Evolutionary conservation across 148 eudicot species (phyloP), one percentile per base, ranked within the genome.

Genomic region (Fagopyrum tataricum): DNA sequence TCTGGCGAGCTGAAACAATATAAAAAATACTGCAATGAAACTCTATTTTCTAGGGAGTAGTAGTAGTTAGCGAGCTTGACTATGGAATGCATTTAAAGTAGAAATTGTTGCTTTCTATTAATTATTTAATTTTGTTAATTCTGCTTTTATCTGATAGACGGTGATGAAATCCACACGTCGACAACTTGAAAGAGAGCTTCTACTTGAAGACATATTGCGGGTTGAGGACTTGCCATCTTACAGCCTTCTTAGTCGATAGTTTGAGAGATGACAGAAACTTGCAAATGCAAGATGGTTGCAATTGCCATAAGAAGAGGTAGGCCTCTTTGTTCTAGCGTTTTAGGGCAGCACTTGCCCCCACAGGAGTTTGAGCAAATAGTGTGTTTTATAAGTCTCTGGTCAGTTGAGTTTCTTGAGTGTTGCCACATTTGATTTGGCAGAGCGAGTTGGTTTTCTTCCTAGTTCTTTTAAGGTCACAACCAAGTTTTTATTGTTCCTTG

Each of bases 111-210:
- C 37, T 31, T 31, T 31, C 37, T 31, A 31, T 31, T 31, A 31
- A 31, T 1, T 31, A 1, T 31, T 31, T 31, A 31, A 31, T 1
- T 31, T 31, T 31, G 37, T 31, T 59, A 14, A 59, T 59, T 59
- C 70, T 75, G 18, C 68, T 55, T 17, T 70, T 20, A 39, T 51
- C 44, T 49, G 52, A 64, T 24, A 94, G 98, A 58, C 97, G 44
- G 98, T 94, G 77, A 94, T 94, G 98, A 94, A 93, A 83, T 88
- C 98, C 43, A 93, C 98, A 44, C 97, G 98, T 21, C 92, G 91
- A 31, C 97, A 89, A 76, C 90, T 94, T 75, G 98, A 91, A 83
- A 85, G 84, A 41, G 97, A 94, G 84, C 88, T 94, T 79, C 78
- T 94, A 73, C 87, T 79, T 53, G 97, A 89, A 72, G 93, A 94